Evolutionary conservation across 2,329 filamentous ascomycete species (phyloP).

Genomic region (Graphilbum fragrans): DNA sequence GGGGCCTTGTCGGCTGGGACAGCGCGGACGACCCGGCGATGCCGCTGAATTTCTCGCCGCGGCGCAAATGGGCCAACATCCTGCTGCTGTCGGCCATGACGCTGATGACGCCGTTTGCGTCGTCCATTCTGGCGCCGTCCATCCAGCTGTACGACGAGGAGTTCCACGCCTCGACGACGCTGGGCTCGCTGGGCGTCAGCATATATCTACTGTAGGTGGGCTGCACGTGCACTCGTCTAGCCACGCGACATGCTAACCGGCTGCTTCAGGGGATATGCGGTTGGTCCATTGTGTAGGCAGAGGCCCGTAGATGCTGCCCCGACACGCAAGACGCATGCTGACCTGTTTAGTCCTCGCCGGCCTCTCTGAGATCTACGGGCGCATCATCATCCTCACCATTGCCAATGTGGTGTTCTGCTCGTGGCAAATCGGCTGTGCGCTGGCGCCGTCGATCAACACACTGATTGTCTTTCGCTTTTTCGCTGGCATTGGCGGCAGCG

Average conservation of each 20-base stretch:
- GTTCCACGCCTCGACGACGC: constrained; percentile 28
- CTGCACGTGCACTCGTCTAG: background rate
- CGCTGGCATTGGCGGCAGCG: constrained; percentile 10
- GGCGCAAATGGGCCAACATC: constrained; percentile 46
- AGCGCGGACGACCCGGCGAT: constrained; percentile 42
- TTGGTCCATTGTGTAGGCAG: constrained; percentile 43
- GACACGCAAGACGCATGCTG: constrained; percentile 34
- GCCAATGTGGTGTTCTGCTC: constrained; percentile 53
- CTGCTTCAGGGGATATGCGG: constrained; percentile 35
- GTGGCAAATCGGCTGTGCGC: constrained; percentile 55
- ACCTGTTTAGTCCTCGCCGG: constrained; percentile 18
- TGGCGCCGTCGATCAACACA: constrained; percentile 38
- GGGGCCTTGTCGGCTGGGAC: constrained; percentile 49
- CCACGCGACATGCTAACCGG: background rate
- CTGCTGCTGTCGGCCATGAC: constrained; percentile 46
- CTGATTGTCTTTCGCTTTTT: constrained; percentile 15
- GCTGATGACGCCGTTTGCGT: constrained; percentile 53
- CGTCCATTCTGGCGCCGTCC: constrained; percentile 44
- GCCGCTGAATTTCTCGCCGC: constrained; percentile 43
- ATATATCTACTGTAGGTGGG: constrained; percentile 44
- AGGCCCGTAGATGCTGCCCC: constrained; percentile 49
- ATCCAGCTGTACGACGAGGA: constrained; percentile 30
- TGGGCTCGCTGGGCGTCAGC: constrained; percentile 42
- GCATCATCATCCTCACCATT: constrained; percentile 58
- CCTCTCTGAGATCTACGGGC: constrained; percentile 12